A percentile compares a stretch with the other conserved stretches of the same genome.
phyloP scores from a whole-genome alignment of 768 basidiomycete species.

The Boletus rex-veris region DNA sequence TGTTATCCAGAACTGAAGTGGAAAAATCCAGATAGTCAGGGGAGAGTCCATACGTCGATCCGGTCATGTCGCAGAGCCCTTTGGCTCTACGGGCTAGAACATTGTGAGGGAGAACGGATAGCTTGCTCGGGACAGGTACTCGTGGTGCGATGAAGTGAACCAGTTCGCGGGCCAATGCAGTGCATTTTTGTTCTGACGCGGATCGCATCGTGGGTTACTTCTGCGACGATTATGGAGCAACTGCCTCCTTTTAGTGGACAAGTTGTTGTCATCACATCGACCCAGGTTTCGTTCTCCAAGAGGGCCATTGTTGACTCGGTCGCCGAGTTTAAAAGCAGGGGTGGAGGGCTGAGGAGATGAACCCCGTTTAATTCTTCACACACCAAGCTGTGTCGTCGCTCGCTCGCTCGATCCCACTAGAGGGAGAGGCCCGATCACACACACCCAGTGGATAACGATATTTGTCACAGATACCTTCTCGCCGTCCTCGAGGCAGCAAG shows the following conservation, averaged over 20 bases:
- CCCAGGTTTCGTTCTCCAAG: not conserved
- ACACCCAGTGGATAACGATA: constrained; percentile 22
- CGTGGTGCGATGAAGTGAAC: constrained; percentile 13
- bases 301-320: too few species aligned
- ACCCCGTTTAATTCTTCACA: not conserved
- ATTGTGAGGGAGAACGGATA: not conserved
- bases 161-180: constrained; percentile 12
- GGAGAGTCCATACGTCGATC: constrained; percentile 17
- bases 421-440: constrained; percentile 17
- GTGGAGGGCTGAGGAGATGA: not conserved
- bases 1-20: not conserved
- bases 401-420: constrained; percentile 11
- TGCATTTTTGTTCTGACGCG: constrained; percentile 9
- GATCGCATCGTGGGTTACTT: constrained; percentile 12
- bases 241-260: constrained; percentile 8
- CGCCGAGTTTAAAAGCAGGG: constrained; percentile 21
- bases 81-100: not conserved
- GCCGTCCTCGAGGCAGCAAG: constrained; percentile 34
- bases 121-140: constrained; percentile 1
- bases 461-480: constrained; percentile 23
- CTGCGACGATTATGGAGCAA: constrained; percentile 6
- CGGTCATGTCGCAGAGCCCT: constrained; percentile 21
- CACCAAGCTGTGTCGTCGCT: constrained; percentile 8
- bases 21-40: not conserved
- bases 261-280: constrained; percentile 13